These are phyloP conservation scores for Hippophae tibetana DNA, from an alignment of 306 rosid species.

Conservation along the genomic window DNA sequence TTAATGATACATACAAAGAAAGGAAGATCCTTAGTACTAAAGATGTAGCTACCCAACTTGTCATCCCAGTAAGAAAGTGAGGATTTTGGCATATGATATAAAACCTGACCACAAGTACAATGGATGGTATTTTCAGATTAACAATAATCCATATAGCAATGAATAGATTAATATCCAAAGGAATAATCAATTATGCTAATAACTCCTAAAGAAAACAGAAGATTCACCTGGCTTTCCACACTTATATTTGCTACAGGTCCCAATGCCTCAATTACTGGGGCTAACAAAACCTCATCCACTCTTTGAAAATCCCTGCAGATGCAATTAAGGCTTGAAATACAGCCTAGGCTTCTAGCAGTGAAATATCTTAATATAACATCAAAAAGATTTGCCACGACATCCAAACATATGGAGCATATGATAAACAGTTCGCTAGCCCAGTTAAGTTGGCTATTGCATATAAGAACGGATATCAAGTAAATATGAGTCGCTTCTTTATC, in stretches of 20 bases:
- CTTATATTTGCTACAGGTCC: conserved; percentile 63
- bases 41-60: conserved; percentile 46
- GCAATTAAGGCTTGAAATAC: conserved; percentile 8
- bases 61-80: conserved; percentile 82
- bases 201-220: conserved; percentile 1
- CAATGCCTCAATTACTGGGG: conserved; percentile 63
- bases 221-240: conserved; percentile 79
- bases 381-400: background rate
- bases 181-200: background rate
- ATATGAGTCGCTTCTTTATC: background rate
- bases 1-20: conserved; percentile 62
- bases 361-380: background rate
- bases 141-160: background rate
- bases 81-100: conserved; percentile 77
- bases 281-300: conserved; percentile 55
- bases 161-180: background rate
- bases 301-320: conserved; percentile 59
- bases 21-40: conserved; percentile 73
- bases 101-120: conserved; percentile 43
- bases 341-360: background rate
- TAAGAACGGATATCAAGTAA: background rate
- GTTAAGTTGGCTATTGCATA: background rate
- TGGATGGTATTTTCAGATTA: conserved; percentile 11
- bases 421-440: background rate
- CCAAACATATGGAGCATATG: background rate